A percentile compares a stretch with the other conserved stretches of the same genome.
These are phyloP conservation scores for Caloboletus firmus DNA, from an alignment of 1,284 basidiomycete species.

Conservation along the genomic window DNA sequence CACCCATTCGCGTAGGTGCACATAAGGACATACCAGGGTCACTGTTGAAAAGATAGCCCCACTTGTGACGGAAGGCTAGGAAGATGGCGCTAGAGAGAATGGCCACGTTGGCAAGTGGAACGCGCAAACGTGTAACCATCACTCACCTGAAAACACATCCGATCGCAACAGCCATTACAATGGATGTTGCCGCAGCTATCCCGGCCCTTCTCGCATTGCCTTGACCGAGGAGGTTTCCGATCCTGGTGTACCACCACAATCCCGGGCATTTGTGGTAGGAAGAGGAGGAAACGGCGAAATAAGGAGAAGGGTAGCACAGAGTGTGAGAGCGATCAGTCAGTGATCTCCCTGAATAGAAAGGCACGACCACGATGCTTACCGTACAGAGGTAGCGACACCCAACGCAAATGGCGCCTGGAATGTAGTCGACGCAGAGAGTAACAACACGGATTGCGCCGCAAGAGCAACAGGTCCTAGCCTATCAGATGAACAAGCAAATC, in stretches of 20 bases:
- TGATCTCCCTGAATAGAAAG: neutral
- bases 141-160: conserved; percentile 62
- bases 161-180: conserved; percentile 62
- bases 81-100: conserved; percentile 56
- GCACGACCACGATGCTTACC: conserved; percentile 46
- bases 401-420: conserved; percentile 87
- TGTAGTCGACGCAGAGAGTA: conserved; percentile 73
- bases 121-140: neutral
- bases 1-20: neutral
- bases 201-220: conserved; percentile 67
- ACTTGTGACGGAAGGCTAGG: conserved; percentile 68
- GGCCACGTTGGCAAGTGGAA: neutral
- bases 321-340: neutral
- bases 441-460: conserved; percentile 74
- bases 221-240: conserved; percentile 83
- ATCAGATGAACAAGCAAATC: conserved; percentile 11
- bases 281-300: neutral
- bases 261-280: neutral
- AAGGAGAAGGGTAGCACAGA: neutral
- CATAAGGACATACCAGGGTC: conserved; percentile 56
- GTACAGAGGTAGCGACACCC: conserved; percentile 80
- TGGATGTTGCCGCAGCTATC: conserved; percentile 58
- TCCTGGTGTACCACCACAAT: conserved; percentile 40
- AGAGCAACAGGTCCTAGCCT: conserved; percentile 61
- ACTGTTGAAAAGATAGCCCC: conserved; percentile 84